These are phyloP conservation scores for Diaporthe sp. DNA, from an alignment of 2,329 filamentous ascomycete species.

Conservation along the genomic window DNA sequence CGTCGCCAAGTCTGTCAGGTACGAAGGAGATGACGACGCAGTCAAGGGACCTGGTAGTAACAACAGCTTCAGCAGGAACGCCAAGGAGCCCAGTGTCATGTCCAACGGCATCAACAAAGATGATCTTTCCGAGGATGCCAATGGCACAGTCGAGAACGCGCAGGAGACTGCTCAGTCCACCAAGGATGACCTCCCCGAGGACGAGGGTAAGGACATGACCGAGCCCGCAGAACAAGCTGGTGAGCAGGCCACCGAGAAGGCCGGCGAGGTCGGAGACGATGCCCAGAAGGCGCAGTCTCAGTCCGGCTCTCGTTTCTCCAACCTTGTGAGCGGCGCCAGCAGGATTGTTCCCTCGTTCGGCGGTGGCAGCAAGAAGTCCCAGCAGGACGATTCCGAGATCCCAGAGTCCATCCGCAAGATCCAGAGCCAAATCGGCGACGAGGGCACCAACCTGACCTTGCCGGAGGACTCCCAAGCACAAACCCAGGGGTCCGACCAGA, in stretches of 20 bases:
- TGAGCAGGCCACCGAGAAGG: constrained; percentile 34
- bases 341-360: constrained; percentile 36
- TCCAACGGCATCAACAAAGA: constrained; percentile 32
- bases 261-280: not conserved
- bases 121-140: constrained; percentile 33
- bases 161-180: constrained; percentile 36
- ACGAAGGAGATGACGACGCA: constrained; percentile 39
- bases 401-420: constrained; percentile 38
- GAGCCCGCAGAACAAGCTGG: constrained; percentile 41
- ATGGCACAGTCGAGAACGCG: constrained; percentile 14
- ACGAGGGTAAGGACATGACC: constrained; percentile 44
- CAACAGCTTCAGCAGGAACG: constrained; percentile 41
- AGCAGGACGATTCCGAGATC: constrained; percentile 30
- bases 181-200: constrained; percentile 39
- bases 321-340: constrained; percentile 39
- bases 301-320: constrained; percentile 37
- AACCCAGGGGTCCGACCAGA: constrained; percentile 40
- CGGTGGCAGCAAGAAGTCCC: constrained; percentile 37
- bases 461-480: constrained; percentile 35
- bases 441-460: constrained; percentile 38
- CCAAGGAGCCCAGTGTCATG: constrained; percentile 40
- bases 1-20: constrained; percentile 42
- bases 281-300: constrained; percentile 33
- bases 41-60: constrained; percentile 38
- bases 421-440: constrained; percentile 40